A percentile compares a stretch with the other conserved stretches of the same genome.
Conservation (phyloP, 164 flowering plant species). For the Aristolochia californica region DNA sequence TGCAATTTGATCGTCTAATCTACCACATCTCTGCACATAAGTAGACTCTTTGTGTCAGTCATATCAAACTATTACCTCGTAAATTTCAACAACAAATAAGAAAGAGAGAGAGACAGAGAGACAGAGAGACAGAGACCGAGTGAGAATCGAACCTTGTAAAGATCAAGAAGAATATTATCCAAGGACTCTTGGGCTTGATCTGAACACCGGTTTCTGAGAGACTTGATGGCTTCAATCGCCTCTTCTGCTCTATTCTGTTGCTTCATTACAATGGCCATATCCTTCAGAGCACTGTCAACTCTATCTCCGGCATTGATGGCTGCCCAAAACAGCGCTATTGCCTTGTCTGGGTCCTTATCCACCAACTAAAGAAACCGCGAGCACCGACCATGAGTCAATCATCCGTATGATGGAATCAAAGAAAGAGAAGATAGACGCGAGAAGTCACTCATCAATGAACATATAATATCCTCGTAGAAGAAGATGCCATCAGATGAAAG, state of each 20-base stretch:
- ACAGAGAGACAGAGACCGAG: too few species aligned
- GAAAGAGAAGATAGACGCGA: too few species aligned
- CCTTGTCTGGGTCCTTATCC: constrained; percentile 93
- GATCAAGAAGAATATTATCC: constrained; percentile 88
- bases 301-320: constrained; percentile 98
- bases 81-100: not conserved
- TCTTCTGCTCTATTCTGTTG: constrained; percentile 97
- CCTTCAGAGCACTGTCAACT: constrained; percentile 97
- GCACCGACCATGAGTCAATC: constrained; percentile 7
- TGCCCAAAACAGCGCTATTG: constrained; percentile 95
- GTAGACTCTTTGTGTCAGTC: not conserved
- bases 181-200: constrained; percentile 97
- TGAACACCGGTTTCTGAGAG: constrained; percentile 64
- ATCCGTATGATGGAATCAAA: too few species aligned
- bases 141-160: constrained; percentile 64
- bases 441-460: too few species aligned
- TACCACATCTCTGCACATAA: constrained; percentile 88
- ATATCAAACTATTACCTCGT: not conserved
- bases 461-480: too few species aligned
- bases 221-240: constrained; percentile 95
- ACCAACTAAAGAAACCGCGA: constrained; percentile 46
- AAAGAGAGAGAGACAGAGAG: not conserved
- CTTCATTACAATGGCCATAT: constrained; percentile 99
- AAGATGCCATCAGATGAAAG: too few species aligned
- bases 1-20: constrained; percentile 85